These are phyloP conservation scores for Adenanthera pavonina DNA, from an alignment of 306 rosid genomes.

Conservation along the genomic window DNA sequence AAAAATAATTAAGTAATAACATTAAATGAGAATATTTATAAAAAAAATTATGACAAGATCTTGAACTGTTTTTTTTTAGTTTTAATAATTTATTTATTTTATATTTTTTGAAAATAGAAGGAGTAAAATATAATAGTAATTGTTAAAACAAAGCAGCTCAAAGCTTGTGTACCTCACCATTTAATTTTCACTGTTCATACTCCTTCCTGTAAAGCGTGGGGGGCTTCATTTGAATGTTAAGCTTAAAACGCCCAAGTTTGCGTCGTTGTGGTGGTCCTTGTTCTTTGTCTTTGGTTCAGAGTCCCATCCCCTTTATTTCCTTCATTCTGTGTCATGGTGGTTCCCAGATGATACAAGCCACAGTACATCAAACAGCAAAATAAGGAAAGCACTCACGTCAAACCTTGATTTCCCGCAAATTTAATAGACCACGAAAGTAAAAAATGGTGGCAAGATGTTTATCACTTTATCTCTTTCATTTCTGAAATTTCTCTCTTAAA, in stretches of 20 bases:
- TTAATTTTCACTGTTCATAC: no score
- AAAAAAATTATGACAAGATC: no score
- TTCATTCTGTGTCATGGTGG: constrained; percentile 10
- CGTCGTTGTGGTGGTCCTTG: background rate
- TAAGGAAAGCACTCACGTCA: background rate
- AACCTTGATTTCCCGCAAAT: background rate
- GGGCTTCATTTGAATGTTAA: background rate
- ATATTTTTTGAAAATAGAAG: no score
- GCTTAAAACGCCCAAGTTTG: background rate
- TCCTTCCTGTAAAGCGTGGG: background rate
- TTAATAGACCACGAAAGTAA: background rate
- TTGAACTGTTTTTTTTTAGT: no score
- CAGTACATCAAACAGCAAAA: background rate
- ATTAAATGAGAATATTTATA: no score
- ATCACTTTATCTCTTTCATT: background rate
- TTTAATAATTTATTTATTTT: no score
- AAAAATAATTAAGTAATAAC: no score
- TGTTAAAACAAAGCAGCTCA: no score
- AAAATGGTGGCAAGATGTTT: background rate
- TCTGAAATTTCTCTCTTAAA: background rate
- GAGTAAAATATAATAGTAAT: no score
- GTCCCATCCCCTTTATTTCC: background rate
- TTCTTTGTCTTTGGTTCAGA: background rate
- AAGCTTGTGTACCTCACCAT: no score
- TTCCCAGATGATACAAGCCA: background rate